Percentiles rank a stretch among this genome's conserved stretches.
These are phyloP conservation scores for Daedalea quercina DNA, from an alignment of 768 basidiomycete genomes.

Conservation along the genomic window DNA sequence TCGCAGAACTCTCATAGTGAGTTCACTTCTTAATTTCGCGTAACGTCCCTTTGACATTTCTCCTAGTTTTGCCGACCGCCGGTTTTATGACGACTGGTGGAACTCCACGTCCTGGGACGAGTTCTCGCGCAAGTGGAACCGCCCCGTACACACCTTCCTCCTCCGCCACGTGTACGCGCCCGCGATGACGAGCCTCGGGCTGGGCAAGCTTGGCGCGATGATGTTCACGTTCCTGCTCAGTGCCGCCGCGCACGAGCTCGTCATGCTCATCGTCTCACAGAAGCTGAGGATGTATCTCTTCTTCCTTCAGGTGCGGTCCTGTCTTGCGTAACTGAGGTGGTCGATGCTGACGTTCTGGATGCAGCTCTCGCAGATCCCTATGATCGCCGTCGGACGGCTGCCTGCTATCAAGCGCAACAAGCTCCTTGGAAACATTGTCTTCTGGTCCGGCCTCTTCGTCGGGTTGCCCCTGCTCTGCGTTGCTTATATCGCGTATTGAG, in stretches of 20 bases:
- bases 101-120: conserved; percentile 97
- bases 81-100: conserved; percentile 99
- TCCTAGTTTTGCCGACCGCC: conserved; percentile 86
- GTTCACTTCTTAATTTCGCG: conserved; percentile 16
- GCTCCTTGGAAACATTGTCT: conserved; percentile 76
- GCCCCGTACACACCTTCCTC: conserved; percentile 90
- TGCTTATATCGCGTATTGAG: conserved; percentile 53
- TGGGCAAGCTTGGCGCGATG: conserved; percentile 80
- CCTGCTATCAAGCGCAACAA: conserved; percentile 77
- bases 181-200: conserved; percentile 66
- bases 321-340: not conserved
- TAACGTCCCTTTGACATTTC: not conserved
- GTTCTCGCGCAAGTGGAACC: conserved; percentile 98
- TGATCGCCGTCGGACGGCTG: conserved; percentile 76
- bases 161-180: conserved; percentile 94
- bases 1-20: conserved; percentile 88
- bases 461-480: conserved; percentile 94
- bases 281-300: conserved; percentile 94
- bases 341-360: not conserved
- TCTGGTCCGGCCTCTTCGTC: conserved; percentile 89
- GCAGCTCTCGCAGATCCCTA: conserved; percentile 84
- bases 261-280: conserved; percentile 92
- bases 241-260: conserved; percentile 87
- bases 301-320: conserved; percentile 46
- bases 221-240: conserved; percentile 89